Evolutionary conservation across 169 alveolate genomes (phyloP).

Genomic region (Plasmodium cynomolgi): DNA sequence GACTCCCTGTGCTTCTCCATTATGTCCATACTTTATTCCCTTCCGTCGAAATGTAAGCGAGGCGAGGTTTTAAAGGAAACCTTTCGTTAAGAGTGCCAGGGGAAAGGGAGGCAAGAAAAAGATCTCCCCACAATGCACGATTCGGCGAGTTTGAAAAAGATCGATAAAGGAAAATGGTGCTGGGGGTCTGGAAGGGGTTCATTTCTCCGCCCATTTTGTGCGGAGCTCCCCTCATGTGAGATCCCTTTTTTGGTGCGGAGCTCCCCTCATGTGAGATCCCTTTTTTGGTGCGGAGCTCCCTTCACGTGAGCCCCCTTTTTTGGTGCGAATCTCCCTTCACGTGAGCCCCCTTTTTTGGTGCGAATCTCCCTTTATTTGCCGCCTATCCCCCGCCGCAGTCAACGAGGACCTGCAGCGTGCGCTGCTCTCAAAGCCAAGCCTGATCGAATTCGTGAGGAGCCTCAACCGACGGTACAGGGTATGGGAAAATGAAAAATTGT

Average conservation of each 20-base stretch:
- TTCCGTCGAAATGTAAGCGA: constrained; percentile 71
- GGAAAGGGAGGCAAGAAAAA: background rate
- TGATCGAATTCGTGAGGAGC: constrained; percentile 48
- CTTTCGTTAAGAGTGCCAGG: background rate
- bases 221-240: background rate
- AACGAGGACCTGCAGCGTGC: constrained; percentile 41
- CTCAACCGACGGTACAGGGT: constrained; percentile 24
- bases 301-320: background rate
- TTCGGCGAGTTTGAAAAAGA: background rate
- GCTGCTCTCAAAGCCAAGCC: constrained; percentile 44
- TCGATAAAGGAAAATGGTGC: background rate
- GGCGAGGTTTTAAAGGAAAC: background rate
- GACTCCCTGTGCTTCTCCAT: constrained; percentile 62
- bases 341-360: background rate
- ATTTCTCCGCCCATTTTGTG: background rate
- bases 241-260: background rate
- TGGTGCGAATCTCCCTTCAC: background rate
- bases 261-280: background rate
- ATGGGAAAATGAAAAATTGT: constrained; percentile 68
- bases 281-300: background rate
- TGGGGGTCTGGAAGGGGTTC: background rate
- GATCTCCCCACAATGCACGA: background rate
- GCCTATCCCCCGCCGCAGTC: background rate
- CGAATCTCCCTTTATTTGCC: background rate
- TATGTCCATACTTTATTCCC: constrained; percentile 65